A percentile compares a stretch with the other conserved stretches of the same genome.
Evolutionary conservation across 495 filamentous ascomycete species (phyloP).

Genomic region (Neurospora sp.): DNA sequence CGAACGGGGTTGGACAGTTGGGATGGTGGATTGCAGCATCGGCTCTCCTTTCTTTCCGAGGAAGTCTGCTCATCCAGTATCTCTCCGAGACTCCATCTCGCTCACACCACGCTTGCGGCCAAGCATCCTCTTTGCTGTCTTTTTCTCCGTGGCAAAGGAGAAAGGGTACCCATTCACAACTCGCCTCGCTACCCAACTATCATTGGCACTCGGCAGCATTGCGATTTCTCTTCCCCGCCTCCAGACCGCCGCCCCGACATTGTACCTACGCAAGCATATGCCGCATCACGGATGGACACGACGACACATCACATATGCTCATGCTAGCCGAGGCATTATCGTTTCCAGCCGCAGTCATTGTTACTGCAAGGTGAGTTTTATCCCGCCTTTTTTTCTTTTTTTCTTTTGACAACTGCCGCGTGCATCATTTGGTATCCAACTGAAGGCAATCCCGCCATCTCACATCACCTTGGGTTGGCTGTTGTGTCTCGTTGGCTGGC

Average conservation of each 20-base stretch:
- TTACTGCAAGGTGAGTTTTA: not conserved
- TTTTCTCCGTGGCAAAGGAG: not conserved
- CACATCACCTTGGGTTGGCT: not conserved
- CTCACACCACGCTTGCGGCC: not conserved
- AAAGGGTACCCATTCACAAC: not conserved
- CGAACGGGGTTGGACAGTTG: not conserved
- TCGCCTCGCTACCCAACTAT: not conserved
- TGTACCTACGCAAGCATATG: not conserved
- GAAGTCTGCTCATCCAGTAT: not conserved
- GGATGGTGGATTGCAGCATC: not conserved
- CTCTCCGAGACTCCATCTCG: not conserved
- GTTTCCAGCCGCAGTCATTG: not conserved
- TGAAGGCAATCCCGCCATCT: not conserved
- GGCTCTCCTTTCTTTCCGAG: not conserved
- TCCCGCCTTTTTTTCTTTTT: not conserved
- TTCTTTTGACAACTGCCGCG: not conserved
- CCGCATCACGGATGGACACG: not conserved
- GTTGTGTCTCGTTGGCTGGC: not conserved
- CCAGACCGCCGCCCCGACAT: slow-evolving; percentile 1
- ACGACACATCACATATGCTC: not conserved
- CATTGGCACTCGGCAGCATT: not conserved
- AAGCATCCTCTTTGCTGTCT: not conserved
- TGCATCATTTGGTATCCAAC: not conserved
- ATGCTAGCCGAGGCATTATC: not conserved
- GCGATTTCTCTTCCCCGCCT: not conserved